Evolutionary conservation across 2,329 filamentous ascomycete species (phyloP), one percentile per base, ranked within the genome.

Genomic region (Neobulgaria alba): DNA sequence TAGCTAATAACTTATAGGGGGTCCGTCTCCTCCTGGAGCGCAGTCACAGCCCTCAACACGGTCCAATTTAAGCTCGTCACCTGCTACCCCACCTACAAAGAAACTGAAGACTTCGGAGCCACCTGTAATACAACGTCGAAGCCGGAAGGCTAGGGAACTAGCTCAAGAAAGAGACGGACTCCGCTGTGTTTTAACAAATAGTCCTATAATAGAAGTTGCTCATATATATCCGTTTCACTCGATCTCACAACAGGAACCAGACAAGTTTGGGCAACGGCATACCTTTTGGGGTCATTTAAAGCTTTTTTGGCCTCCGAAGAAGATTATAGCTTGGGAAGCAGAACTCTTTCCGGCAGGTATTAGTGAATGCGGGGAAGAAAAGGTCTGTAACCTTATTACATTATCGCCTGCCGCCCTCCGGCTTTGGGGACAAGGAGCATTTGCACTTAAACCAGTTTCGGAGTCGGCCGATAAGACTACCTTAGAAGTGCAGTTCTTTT

Each of bases 391-490:
- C 30, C 29, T 40, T 3, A 48, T 46, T 15, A 41, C 42, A n/a
- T 26, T 48, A 19, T 42, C 42, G 10, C 18, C 2, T 16, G 12
- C 30, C 14, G 41, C 38, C 21, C 41, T 40, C 21, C 14, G 2
- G 15, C 15, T 37, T 7, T 50, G 45, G 47, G 40, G 41, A n/a
- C 12, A 16, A 37, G 47, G 47, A 30, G 38, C 30, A 41, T 47
- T 47, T 42, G 45, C 47, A 5, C 33, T 50, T 10, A 45, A 47
- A 39, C 47, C 42, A 40, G 47, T 50, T 10, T 50, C 42, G 21
- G 12, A 33, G 4, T 45, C 34, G 7, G 38, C 44, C 10, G 32
- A 43, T 37, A 36, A 46, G 12, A 45, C 30, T 2, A 39, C 42
- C 26, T 31, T 47, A 29, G 45, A 14, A 39, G 23, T 47, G 10